These are phyloP conservation scores for Catenaria anguillulae DNA, from an alignment of 371 early-diverging fungal species.

Conservation along the genomic window DNA sequence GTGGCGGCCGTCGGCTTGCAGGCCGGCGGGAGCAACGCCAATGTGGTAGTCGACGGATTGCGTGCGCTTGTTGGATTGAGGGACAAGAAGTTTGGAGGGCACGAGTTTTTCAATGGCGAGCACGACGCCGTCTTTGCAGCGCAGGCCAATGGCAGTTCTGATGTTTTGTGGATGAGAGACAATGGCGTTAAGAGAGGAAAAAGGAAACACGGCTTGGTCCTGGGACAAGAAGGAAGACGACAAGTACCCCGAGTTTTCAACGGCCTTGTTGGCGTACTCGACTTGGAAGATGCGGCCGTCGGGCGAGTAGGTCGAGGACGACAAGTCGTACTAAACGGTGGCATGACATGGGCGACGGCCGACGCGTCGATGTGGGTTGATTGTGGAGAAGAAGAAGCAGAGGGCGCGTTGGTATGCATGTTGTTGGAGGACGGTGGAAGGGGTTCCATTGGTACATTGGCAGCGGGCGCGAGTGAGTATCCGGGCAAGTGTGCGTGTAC, in stretches of 20 bases:
- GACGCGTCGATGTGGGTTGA: too few relatives aligned
- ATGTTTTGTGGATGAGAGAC: background rate
- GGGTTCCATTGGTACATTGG: background rate
- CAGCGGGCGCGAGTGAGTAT: too few relatives aligned
- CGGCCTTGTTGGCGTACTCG: slow-evolving; percentile 95
- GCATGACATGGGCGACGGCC: too few relatives aligned
- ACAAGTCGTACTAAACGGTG: slow-evolving; percentile 73
- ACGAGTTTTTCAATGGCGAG: slow-evolving; percentile 90
- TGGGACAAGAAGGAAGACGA: too few relatives aligned
- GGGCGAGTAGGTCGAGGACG: slow-evolving; percentile 94
- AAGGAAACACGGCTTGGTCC: too few relatives aligned
- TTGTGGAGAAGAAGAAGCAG: too few relatives aligned
- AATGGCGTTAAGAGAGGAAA: background rate
- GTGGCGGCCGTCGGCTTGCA: slow-evolving; percentile 88
- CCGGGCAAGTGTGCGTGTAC: too few relatives aligned
- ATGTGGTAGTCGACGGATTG: slow-evolving; percentile 79
- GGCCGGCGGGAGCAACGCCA: slow-evolving; percentile 84
- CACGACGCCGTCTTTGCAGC: slow-evolving; percentile 88
- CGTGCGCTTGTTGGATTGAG: slow-evolving; percentile 82
- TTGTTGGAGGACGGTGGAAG: background rate
- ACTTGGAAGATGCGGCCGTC: slow-evolving; percentile 97
- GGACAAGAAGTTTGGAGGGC: slow-evolving; percentile 84
- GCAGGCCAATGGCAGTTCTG: slow-evolving; percentile 86
- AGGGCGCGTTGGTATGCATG: too few relatives aligned
- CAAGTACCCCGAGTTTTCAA: slow-evolving; percentile 88